phyloP scores from a whole-genome alignment of 2,329 filamentous ascomycete genomes.

The Huntiella decipiens region DNA sequence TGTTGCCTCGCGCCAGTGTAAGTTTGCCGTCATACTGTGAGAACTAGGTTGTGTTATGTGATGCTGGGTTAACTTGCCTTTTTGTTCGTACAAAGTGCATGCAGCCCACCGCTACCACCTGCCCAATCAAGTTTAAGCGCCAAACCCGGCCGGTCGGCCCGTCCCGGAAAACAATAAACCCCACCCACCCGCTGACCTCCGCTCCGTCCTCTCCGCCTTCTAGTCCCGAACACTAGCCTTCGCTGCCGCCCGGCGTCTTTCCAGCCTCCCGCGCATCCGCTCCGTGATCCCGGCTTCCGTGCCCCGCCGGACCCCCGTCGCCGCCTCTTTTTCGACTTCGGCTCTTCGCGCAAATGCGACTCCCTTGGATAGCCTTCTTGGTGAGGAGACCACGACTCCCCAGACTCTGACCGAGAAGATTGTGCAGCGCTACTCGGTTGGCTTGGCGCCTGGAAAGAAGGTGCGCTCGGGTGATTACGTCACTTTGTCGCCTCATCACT shows the following conservation, averaged over 20 bases:
- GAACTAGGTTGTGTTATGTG: neutral
- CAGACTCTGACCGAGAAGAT: conserved; percentile 91
- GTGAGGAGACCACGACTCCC: conserved; percentile 19
- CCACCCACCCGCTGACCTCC: neutral
- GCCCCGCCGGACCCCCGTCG: neutral
- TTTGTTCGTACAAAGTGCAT: neutral
- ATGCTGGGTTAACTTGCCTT: neutral
- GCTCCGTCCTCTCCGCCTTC: neutral
- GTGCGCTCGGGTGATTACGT: conserved; percentile 74
- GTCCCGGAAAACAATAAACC: neutral
- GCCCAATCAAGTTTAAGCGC: conserved; percentile 7
- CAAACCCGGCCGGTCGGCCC: neutral
- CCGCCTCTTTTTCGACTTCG: conserved; percentile 11
- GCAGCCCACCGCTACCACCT: conserved; percentile 2
- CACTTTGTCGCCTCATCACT: conserved; percentile 32
- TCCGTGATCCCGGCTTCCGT: neutral
- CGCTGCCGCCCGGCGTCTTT: conserved; percentile 6
- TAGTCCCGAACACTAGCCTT: conserved; percentile 7
- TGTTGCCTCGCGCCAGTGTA: conserved; percentile 11
- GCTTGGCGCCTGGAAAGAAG: conserved; percentile 52
- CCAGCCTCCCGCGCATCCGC: neutral
- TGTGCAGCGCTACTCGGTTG: conserved; percentile 63
- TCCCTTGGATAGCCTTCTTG: conserved; percentile 2
- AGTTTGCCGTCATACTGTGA: conserved; percentile 1
- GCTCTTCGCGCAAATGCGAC: conserved; percentile 9